Evolutionary conservation across 208 protist genomes (phyloP).

Genomic region (Acanthamoeba culbertsoni): DNA sequence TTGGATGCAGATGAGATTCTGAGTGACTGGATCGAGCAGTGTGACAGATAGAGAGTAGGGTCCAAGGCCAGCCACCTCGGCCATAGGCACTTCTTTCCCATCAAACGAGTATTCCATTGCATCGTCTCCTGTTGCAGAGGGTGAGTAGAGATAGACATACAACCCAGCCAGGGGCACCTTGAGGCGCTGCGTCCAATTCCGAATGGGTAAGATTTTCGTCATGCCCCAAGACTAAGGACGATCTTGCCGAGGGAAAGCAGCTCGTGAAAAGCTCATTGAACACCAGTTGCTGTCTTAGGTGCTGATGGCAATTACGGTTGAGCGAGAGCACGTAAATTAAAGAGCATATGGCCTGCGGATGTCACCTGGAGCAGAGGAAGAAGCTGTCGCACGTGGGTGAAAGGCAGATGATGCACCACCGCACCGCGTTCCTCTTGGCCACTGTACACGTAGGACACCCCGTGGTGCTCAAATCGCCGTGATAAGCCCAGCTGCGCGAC

Average conservation of each 20-base stretch:
- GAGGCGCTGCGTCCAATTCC: neutral
- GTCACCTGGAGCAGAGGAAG: neutral
- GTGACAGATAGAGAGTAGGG: neutral
- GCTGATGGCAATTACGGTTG: neutral
- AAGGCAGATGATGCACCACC: neutral
- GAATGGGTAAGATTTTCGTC: neutral
- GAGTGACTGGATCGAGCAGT: neutral
- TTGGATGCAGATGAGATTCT: neutral
- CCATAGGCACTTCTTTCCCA: neutral
- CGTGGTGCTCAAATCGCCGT: neutral
- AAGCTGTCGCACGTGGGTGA: neutral
- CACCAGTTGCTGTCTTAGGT: constrained; percentile 1
- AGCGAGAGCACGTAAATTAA: too few species aligned
- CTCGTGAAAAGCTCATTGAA: constrained; percentile 20
- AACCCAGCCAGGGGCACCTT: neutral
- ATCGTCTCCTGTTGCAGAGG: neutral
- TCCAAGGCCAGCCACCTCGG: neutral
- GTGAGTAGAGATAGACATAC: neutral
- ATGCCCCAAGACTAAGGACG: neutral
- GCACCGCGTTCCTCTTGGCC: neutral
- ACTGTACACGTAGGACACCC: neutral
- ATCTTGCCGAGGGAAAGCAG: neutral
- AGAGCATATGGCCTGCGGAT: too few species aligned
- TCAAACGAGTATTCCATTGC: neutral
- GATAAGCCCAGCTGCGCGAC: too few species aligned